These are phyloP conservation scores for Phialophora expanda DNA, from an alignment of 2,329 filamentous ascomycete species.

Conservation along the genomic window DNA sequence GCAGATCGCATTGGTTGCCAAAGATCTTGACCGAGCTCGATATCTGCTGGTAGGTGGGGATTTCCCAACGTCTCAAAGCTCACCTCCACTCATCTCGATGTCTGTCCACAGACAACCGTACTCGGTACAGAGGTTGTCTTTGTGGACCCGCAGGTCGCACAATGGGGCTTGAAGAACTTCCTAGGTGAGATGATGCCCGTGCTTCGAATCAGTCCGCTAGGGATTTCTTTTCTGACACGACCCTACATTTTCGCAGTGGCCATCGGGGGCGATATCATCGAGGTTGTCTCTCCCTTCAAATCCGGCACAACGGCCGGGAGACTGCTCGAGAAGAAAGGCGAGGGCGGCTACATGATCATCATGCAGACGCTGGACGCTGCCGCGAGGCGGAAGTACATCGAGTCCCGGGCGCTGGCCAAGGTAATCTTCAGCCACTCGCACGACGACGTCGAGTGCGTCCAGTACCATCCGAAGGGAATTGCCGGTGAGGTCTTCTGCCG, in stretches of 20 bases:
- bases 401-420: conserved; percentile 44
- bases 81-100: not conserved
- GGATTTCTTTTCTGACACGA: not conserved
- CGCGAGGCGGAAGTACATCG: conserved; percentile 47
- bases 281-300: conserved; percentile 48
- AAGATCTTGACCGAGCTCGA: conserved; percentile 38
- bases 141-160: conserved; percentile 46
- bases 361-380: conserved; percentile 54
- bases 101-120: conserved; percentile 39
- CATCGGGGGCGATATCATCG: conserved; percentile 52
- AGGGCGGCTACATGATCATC: conserved; percentile 57
- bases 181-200: conserved; percentile 40
- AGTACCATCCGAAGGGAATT: conserved; percentile 54
- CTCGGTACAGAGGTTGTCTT: conserved; percentile 50
- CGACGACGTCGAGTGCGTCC: conserved; percentile 46
- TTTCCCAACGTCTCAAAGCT: not conserved
- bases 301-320: conserved; percentile 49
- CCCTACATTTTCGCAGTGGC: conserved; percentile 43
- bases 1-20: conserved; percentile 40
- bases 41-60: conserved; percentile 35
- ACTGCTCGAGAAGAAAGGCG: conserved; percentile 50
- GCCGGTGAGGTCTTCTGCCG: conserved; percentile 38
- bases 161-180: conserved; percentile 51
- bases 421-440: conserved; percentile 47
- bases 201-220: not conserved